phyloP scores from a whole-genome alignment of 305 asterid species.

The Rubia tinctorum region DNA sequence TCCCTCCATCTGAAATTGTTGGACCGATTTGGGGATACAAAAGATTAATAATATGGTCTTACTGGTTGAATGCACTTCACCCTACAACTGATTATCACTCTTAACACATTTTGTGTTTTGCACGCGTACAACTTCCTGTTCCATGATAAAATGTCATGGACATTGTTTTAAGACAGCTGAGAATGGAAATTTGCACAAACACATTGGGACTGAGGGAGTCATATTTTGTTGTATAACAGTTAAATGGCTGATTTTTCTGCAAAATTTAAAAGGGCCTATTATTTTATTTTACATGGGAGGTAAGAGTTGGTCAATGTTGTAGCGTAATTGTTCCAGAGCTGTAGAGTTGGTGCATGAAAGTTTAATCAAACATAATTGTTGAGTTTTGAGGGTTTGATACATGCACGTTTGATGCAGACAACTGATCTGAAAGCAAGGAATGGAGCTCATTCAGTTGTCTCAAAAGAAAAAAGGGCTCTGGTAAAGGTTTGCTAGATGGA shows the following conservation, averaged over 20 bases:
- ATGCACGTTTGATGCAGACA: slow-evolving; percentile 44
- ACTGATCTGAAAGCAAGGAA: slow-evolving; percentile 46
- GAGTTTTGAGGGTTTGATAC: slow-evolving; percentile 15
- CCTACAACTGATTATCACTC: not conserved
- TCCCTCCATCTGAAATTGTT: not conserved
- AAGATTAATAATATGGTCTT: too few species aligned
- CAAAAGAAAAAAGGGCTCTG: slow-evolving; percentile 53
- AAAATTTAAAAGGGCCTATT: not conserved
- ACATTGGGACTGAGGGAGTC: not conserved
- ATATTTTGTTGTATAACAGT: not conserved
- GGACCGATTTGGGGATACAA: not conserved
- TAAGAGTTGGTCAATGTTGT: not conserved
- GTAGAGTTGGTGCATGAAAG: not conserved
- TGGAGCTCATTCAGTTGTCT: slow-evolving; percentile 40
- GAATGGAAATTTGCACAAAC: not conserved
- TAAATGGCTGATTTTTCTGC: not conserved
- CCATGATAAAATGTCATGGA: not conserved
- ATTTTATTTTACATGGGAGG: not conserved
- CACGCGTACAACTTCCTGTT: not conserved
- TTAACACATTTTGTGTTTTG: not conserved
- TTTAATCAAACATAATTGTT: not conserved
- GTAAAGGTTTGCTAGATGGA: slow-evolving; percentile 37
- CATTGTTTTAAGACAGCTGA: not conserved
- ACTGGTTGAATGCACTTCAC: not conserved
- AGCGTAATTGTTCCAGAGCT: not conserved